Evolutionary conservation across 805 yeast species (phyloP).

Genomic region (Candida krabiensis): DNA sequence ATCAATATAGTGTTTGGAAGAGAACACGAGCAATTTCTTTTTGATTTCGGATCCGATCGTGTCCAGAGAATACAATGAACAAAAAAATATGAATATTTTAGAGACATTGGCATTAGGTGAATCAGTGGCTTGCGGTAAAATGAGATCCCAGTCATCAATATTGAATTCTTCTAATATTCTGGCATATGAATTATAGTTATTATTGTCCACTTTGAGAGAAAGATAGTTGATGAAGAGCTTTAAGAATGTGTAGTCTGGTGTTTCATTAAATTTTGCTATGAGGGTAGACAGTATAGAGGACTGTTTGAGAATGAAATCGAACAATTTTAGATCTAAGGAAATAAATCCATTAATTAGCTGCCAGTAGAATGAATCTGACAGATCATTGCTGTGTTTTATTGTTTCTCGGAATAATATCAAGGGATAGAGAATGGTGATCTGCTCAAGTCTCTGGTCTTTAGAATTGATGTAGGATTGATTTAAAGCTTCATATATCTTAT

Average conservation of each 20-base stretch:
- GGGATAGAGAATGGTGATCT: constrained; percentile 10
- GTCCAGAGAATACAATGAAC: neutral
- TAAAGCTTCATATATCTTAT: constrained; percentile 15
- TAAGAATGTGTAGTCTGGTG: constrained; percentile 7
- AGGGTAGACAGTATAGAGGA: neutral
- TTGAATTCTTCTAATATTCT: constrained; percentile 5
- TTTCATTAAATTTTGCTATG: constrained; percentile 1
- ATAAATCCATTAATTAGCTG: constrained; percentile 11
- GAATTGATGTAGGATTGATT: constrained; percentile 12
- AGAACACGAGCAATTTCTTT: constrained; percentile 18
- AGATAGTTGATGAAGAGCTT: constrained; percentile 7
- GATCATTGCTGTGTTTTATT: neutral
- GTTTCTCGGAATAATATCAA: neutral
- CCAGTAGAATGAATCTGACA: constrained; percentile 10
- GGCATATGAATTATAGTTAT: constrained; percentile 4
- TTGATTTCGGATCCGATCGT: constrained; percentile 3
- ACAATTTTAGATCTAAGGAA: constrained; percentile 1
- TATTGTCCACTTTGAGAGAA: neutral
- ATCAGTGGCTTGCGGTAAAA: constrained; percentile 1
- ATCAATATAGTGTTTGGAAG: constrained; percentile 23
- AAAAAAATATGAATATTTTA: constrained; percentile 6
- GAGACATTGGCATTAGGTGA: constrained; percentile 3
- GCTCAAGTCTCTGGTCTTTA: constrained; percentile 5
- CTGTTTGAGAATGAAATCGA: constrained; percentile 4
- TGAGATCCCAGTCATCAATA: constrained; percentile 9